Evolutionary conservation across 164 flowering plant genomes (phyloP), one percentile per base, ranked within the genome.

Genomic region (Liquidambar formosana): DNA sequence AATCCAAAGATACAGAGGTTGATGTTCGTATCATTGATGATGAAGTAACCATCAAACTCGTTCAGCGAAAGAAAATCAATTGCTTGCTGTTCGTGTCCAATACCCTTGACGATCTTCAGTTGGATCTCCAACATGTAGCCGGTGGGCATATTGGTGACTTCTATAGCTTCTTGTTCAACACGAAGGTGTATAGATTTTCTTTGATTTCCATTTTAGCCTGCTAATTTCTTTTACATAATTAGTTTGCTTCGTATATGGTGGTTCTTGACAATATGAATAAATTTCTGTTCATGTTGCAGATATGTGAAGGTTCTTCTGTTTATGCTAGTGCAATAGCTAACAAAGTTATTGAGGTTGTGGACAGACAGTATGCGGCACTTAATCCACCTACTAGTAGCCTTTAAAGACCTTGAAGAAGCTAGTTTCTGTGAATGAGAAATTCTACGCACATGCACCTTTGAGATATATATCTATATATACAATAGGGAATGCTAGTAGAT

Each of bases 241-340:
- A 2, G 41, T 33, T 2, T 6, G 6, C 41, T 33, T 33, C 41
- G 6, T 33, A 33, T 33, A 33, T 33, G 41, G 41, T 33, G 41
- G 41, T 2, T 33, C 6, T 33, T 2, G 41, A 33, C 41, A 33
- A 33, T 43, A 14, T 44, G 0, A 18, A 15, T 61, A 1, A n/a
- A 43, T 61, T 65, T 44, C 8, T 53, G 27, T 67, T 10, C 5
- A 4, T 69, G 26, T 60, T 81, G 80, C 89, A 94, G 98, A 90
- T 92, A 63, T 72, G 72, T 77, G 97, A 92, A 84, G 97, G 93
- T 4, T 94, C 97, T 11, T 82, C 87, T 3, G 87, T 92, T 23
- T 89, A 92, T 81, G 97, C 97, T 18, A 85, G 93, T 82, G 94
- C 95, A 52, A 83, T 94, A 73, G 98, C 97, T 60, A 86, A 89